Conservation (phyloP, 2,329 filamentous ascomycete species). For the Aspergillus sp. region DNA sequence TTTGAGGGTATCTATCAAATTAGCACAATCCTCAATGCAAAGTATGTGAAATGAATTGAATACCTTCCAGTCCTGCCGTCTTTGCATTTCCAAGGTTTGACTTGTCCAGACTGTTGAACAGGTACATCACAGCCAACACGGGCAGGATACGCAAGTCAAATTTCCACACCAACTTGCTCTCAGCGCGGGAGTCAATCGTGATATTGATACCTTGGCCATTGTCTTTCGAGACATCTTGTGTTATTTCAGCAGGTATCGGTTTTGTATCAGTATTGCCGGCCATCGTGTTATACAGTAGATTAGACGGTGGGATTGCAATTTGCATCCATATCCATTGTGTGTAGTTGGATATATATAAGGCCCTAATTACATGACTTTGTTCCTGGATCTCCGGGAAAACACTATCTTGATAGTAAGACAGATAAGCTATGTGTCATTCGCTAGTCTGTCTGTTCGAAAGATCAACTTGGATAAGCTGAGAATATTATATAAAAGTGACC, state of each 20-base stretch:
- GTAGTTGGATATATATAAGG: neutral
- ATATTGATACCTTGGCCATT: neutral
- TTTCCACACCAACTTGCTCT: constrained; percentile 44
- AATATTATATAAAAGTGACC: too few species aligned
- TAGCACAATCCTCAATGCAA: neutral
- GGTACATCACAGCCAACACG: constrained; percentile 50
- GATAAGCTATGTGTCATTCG: too few species aligned
- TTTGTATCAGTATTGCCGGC: too few species aligned
- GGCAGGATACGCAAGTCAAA: constrained; percentile 43
- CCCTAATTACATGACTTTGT: too few species aligned
- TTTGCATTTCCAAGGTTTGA: constrained; percentile 31
- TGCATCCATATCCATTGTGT: neutral
- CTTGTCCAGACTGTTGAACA: constrained; percentile 44
- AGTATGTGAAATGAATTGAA: neutral
- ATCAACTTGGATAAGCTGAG: too few species aligned
- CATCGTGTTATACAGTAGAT: too few species aligned
- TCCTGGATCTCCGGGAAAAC: too few species aligned
- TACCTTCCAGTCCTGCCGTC: constrained; percentile 18
- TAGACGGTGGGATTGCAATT: too few species aligned
- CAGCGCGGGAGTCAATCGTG: constrained; percentile 31
- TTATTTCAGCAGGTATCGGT: neutral
- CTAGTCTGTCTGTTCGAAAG: too few species aligned
- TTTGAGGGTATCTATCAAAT: constrained; percentile 13
- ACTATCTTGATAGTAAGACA: too few species aligned
- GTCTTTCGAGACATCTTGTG: neutral